These are phyloP conservation scores for Salix dunnii DNA, from an alignment of 345 rosid genomes.

Conservation along the genomic window DNA sequence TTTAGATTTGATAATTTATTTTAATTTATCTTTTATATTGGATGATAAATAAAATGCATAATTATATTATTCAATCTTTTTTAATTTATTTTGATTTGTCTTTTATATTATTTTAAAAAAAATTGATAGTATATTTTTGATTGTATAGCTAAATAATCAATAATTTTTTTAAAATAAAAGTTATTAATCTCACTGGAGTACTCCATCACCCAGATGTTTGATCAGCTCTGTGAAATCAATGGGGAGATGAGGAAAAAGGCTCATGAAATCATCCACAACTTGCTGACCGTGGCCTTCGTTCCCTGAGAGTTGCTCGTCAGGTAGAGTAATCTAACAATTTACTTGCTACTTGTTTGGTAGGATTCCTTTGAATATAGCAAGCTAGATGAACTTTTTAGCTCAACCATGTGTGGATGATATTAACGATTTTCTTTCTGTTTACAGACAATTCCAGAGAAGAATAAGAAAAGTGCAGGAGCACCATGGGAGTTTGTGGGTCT, in stretches of 20 bases:
- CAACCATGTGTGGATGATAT: neutral
- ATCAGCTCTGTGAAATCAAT: conserved; percentile 61
- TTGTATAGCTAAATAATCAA: no score
- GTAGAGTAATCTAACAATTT: conserved; percentile 31
- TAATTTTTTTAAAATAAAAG: no score
- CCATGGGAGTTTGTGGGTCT: conserved; percentile 93
- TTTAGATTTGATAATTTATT: no score
- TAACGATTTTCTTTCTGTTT: neutral
- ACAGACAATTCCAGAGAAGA: conserved; percentile 64
- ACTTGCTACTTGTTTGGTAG: neutral
- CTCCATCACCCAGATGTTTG: no score
- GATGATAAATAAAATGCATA: no score
- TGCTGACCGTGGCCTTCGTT: conserved; percentile 88
- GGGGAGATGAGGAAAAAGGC: conserved; percentile 52
- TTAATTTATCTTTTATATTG: no score
- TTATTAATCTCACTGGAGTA: no score
- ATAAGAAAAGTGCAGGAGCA: conserved; percentile 61
- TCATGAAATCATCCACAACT: conserved; percentile 53
- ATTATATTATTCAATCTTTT: no score
- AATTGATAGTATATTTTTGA: no score
- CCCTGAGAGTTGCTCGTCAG: conserved; percentile 69
- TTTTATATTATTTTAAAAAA: no score
- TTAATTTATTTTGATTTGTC: no score
- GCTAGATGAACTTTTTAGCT: neutral
- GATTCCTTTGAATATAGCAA: neutral